These are phyloP conservation scores for Celoporthe dispersa DNA, from an alignment of 2,329 filamentous ascomycete genomes.

Conservation along the genomic window DNA sequence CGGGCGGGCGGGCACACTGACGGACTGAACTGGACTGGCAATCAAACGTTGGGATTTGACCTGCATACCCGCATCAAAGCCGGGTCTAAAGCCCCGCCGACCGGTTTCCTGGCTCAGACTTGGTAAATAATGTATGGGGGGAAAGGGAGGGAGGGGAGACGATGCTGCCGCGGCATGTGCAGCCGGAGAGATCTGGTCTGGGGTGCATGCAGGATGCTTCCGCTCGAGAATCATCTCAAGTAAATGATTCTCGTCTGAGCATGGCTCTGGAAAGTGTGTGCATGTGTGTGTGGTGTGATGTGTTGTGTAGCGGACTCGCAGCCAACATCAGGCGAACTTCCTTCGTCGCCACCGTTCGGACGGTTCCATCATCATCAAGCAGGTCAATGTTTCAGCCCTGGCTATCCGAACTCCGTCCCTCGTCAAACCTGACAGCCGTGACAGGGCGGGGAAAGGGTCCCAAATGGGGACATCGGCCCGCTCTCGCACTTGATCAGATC, in stretches of 20 bases:
- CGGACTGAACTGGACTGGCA: neutral
- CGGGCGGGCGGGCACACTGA: neutral
- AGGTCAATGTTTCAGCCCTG: slow-evolving; percentile 11
- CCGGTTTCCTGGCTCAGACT: neutral
- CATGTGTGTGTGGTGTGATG: neutral
- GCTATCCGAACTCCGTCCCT: slow-evolving; percentile 2
- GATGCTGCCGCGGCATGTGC: neutral
- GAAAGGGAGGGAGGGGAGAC: neutral
- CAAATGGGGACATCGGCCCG: slow-evolving; percentile 19
- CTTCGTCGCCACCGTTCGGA: neutral
- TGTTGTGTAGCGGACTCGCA: slow-evolving; percentile 6
- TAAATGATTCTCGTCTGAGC: neutral
- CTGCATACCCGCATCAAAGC: slow-evolving; percentile 1
- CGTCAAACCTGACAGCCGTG: slow-evolving; percentile 9
- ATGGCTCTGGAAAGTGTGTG: neutral
- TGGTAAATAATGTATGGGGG: neutral
- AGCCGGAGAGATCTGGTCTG: slow-evolving; percentile 5
- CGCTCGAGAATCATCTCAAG: neutral
- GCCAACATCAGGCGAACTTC: neutral
- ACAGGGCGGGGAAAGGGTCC: neutral
- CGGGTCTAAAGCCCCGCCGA: neutral
- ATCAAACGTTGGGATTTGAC: neutral
- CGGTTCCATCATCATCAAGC: neutral
- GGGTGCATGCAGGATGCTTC: slow-evolving; percentile 9
- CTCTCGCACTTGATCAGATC: slow-evolving; percentile 10